phyloP scores from a whole-genome alignment of 2,329 filamentous ascomycete species.

The Fusarium sulawesiense region DNA sequence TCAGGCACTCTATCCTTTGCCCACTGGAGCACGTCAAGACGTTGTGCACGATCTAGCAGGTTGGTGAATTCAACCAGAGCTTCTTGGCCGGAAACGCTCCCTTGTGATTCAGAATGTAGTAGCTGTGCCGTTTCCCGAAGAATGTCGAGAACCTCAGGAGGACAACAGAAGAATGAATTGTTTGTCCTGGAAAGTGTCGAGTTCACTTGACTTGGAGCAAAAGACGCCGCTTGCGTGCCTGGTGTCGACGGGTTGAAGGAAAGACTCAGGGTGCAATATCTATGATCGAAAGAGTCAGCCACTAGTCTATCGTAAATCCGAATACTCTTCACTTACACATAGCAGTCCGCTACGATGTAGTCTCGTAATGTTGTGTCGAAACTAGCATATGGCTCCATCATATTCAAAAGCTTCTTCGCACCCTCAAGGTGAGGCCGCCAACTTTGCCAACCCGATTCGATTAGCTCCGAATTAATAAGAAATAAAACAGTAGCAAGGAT shows the following conservation, averaged over 20 bases:
- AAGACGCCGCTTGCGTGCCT: constrained; percentile 47
- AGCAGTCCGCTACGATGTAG: constrained; percentile 60
- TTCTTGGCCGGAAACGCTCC: constrained; percentile 41
- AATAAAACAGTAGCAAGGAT: constrained; percentile 60
- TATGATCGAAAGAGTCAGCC: constrained; percentile 25
- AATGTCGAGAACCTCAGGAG: constrained; percentile 56
- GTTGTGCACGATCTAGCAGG: constrained; percentile 52
- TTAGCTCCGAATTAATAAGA: constrained; percentile 62
- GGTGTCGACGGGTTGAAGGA: constrained; percentile 53
- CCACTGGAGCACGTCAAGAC: constrained; percentile 56
- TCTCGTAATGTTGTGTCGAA: constrained; percentile 53
- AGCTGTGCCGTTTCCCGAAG: constrained; percentile 56
- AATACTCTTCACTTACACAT: constrained; percentile 51
- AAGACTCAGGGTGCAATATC: constrained; percentile 58
- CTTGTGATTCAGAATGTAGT: constrained; percentile 44
- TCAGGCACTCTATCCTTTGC: constrained; percentile 51
- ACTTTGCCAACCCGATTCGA: constrained; percentile 59
- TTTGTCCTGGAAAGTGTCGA: constrained; percentile 53
- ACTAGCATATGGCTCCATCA: constrained; percentile 50
- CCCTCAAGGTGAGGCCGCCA: constrained; percentile 61
- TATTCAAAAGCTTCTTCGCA: constrained; percentile 56
- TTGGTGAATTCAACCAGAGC: constrained; percentile 45
- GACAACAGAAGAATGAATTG: constrained; percentile 61
- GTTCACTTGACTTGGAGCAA: constrained; percentile 50
- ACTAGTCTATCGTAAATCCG: not conserved